Percentiles rank a stretch among this genome's conserved stretches.
These are phyloP conservation scores for Eucalyptus pauciflora DNA, from an alignment of 345 rosid genomes.

Conservation along the genomic window DNA sequence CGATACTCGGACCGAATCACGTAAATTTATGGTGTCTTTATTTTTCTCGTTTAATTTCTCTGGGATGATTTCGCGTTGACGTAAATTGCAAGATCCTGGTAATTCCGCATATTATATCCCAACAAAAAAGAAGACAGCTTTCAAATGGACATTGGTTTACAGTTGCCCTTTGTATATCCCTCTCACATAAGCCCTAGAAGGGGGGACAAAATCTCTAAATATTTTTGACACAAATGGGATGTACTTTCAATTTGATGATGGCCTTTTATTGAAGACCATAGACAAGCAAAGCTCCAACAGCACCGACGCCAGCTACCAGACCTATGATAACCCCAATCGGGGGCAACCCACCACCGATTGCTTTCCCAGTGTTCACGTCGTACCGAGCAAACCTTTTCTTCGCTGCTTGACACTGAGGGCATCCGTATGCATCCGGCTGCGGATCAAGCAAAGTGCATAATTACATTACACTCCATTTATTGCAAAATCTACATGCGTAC, in stretches of 20 bases:
- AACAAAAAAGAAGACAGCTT: background rate
- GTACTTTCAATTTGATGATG: background rate
- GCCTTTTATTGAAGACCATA: constrained; percentile 71
- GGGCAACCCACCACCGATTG: constrained; percentile 90
- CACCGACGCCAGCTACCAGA: constrained; percentile 69
- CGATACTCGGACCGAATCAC: too few species aligned
- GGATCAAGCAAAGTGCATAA: background rate
- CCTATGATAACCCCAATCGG: constrained; percentile 84
- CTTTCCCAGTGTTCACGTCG: constrained; percentile 77
- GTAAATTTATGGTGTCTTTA: too few species aligned
- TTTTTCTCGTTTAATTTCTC: too few species aligned
- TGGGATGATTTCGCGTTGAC: too few species aligned
- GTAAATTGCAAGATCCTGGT: too few species aligned
- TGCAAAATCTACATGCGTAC: too few species aligned
- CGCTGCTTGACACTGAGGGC: constrained; percentile 91
- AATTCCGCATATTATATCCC: too few species aligned
- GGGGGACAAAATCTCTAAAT: background rate
- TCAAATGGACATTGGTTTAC: background rate
- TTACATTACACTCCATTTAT: background rate
- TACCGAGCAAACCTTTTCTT: constrained; percentile 84
- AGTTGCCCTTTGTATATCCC: background rate
- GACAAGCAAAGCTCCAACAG: constrained; percentile 80
- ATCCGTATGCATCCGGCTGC: constrained; percentile 77
- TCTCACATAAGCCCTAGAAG: background rate
- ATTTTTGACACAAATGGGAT: background rate